Conservation (phyloP, 495 filamentous ascomycete species). For the Glonium stellatum region DNA sequence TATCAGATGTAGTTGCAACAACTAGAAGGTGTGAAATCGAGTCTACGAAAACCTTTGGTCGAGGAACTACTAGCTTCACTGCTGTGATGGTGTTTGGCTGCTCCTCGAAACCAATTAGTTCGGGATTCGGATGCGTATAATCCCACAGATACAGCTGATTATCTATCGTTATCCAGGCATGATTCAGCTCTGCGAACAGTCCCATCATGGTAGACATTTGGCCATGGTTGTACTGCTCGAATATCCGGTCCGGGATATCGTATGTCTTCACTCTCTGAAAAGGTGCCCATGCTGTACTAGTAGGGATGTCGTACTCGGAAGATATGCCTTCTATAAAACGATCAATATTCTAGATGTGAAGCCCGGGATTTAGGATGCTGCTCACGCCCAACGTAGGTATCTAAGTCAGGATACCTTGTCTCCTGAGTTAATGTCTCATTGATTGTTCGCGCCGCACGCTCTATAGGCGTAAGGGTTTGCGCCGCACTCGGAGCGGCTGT, state of each 20-base stretch:
- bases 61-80: conserved; percentile 74
- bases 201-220: conserved; percentile 84
- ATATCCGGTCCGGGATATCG: conserved; percentile 78
- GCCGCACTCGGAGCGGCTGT: conserved; percentile 20
- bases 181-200: conserved; percentile 82
- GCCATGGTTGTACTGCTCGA: conserved; percentile 80
- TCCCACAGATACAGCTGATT: conserved; percentile 97
- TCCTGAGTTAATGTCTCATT: conserved; percentile 70
- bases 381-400: conserved; percentile 84
- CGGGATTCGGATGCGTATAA: conserved; percentile 78
- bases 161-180: conserved; percentile 94
- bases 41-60: conserved; percentile 71
- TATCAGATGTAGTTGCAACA: conserved; percentile 74
- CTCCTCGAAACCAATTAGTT: conserved; percentile 88
- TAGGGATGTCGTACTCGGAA: conserved; percentile 78
- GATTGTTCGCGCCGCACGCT: conserved; percentile 76
- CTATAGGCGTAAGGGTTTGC: conserved; percentile 54
- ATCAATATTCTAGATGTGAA: conserved; percentile 4
- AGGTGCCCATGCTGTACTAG: conserved; percentile 67
- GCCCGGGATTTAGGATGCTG: neutral
- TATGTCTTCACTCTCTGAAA: conserved; percentile 78
- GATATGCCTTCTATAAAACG: conserved; percentile 64
- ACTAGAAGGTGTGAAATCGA: conserved; percentile 80
- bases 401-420: conserved; percentile 77
- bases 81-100: conserved; percentile 76